Percentiles rank a stretch among this genome's conserved stretches.
These are phyloP conservation scores for Alternaria gansuensis DNA, from an alignment of 2,329 filamentous ascomycete species.

Conservation along the genomic window DNA sequence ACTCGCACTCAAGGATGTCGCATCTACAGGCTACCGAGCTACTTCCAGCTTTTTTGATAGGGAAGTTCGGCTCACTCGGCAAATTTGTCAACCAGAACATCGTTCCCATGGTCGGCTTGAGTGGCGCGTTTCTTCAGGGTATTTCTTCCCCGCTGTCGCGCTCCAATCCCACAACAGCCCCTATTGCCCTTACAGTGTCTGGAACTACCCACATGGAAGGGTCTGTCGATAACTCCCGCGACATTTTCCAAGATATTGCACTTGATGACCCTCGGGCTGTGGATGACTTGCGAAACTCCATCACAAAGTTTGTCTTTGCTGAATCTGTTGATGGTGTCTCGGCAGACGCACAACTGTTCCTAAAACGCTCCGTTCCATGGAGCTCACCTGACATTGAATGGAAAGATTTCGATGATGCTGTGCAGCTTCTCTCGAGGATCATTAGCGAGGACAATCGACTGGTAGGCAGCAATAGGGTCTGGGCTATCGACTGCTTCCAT, in stretches of 20 bases:
- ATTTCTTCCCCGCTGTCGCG: conserved; percentile 23
- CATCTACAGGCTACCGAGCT: conserved; percentile 35
- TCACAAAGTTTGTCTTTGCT: conserved; percentile 38
- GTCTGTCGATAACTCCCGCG: conserved; percentile 5
- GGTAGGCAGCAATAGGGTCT: conserved; percentile 20
- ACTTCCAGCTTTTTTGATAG: conserved; percentile 40
- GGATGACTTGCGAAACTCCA: conserved; percentile 35
- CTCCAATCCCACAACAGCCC: conserved; percentile 20
- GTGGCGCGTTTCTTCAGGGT: conserved; percentile 29
- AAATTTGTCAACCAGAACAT: conserved; percentile 39
- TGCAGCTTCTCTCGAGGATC: conserved; percentile 36
- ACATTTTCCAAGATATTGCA: conserved; percentile 4
- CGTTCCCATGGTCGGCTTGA: conserved; percentile 34
- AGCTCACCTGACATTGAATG: conserved; percentile 31
- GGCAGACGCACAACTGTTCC: conserved; percentile 39
- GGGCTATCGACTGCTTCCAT: conserved; percentile 41
- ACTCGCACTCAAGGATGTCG: conserved; percentile 36
- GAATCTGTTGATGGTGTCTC: conserved; percentile 41
- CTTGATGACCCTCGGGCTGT: conserved; percentile 34
- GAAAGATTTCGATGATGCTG: conserved; percentile 39
- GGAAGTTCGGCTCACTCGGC: conserved; percentile 33
- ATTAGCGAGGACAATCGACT: conserved; percentile 25
- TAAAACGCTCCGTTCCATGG: conserved; percentile 37
- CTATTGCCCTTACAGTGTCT: conserved; percentile 24
- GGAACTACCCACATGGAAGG: conserved; percentile 9